phyloP scores from a whole-genome alignment of 73 alveolate species.

The Tetrahymena borealis region DNA sequence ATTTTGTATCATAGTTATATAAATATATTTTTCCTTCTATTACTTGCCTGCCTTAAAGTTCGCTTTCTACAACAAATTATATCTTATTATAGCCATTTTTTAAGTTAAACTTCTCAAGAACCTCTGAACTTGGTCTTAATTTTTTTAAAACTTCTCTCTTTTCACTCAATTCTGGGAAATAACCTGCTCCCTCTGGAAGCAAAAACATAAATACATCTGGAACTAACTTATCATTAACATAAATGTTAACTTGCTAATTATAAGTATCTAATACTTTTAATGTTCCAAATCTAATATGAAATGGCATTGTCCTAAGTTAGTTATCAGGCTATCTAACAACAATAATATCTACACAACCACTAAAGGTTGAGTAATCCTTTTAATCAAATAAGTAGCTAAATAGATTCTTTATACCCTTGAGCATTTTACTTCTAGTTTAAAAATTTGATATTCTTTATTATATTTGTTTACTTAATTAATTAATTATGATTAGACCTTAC shows the following conservation, averaged over 20 bases:
- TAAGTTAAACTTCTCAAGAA: conserved; percentile 56
- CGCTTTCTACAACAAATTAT: conserved; percentile 56
- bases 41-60: conserved; percentile 47
- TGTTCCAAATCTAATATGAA: conserved; percentile 85
- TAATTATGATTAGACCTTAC: no score
- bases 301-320: conserved; percentile 62
- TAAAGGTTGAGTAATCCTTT: conserved; percentile 8
- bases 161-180: not conserved
- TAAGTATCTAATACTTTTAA: conserved; percentile 54
- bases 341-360: conserved; percentile 84
- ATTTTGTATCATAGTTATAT: conserved; percentile 71
- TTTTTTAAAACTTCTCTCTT: conserved; percentile 15
- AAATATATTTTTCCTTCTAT: conserved; percentile 69
- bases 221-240: not conserved
- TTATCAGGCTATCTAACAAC: conserved; percentile 82
- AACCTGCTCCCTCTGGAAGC: not conserved
- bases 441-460: not conserved
- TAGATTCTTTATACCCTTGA: not conserved
- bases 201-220: not conserved
- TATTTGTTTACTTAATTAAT: no score
- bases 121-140: conserved; percentile 63
- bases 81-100: conserved; percentile 75
- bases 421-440: not conserved
- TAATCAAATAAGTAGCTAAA: not conserved
- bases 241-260: not conserved